Evolutionary conservation across 768 basidiomycete genomes (phyloP).

Genomic region (Macrolepiota albuminosa): DNA sequence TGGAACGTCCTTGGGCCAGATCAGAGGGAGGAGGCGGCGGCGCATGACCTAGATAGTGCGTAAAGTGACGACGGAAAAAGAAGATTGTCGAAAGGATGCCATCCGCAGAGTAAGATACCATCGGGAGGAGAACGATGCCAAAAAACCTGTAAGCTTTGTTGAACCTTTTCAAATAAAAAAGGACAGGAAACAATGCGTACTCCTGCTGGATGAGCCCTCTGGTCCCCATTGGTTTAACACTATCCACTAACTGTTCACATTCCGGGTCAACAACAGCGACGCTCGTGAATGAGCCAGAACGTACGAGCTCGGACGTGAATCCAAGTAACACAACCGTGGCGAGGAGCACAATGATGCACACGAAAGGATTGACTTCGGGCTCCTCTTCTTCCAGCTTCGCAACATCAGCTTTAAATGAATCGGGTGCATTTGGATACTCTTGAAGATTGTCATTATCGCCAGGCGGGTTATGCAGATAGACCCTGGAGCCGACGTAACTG

Average conservation of each 20-base stretch:
- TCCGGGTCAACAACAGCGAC: background rate
- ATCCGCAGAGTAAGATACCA: constrained; percentile 71
- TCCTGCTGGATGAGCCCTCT: constrained; percentile 39
- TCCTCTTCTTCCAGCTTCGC: constrained; percentile 31
- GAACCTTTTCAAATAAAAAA: background rate
- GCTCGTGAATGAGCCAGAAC: constrained; percentile 13
- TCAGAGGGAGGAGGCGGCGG: constrained; percentile 37
- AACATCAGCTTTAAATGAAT: constrained; percentile 37
- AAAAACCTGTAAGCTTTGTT: constrained; percentile 50
- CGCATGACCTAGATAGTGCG: constrained; percentile 30
- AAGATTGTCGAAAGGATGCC: constrained; percentile 53
- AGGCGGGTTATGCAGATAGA: constrained; percentile 68
- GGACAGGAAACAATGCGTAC: constrained; percentile 23
- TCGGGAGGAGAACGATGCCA: constrained; percentile 64
- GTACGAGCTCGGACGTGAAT: constrained; percentile 64
- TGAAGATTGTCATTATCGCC: constrained; percentile 37
- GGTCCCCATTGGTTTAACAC: constrained; percentile 51
- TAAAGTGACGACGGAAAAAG: constrained; percentile 42
- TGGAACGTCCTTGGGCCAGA: constrained; percentile 64
- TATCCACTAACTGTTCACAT: constrained; percentile 49
- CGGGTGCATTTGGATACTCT: constrained; percentile 40
- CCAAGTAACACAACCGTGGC: constrained; percentile 56
- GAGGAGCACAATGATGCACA: constrained; percentile 48
- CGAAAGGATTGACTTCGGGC: constrained; percentile 59
- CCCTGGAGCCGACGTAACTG: constrained; percentile 61